Evolutionary conservation across 306 rosid genomes (phyloP).

Genomic region (Vachellia pachyceras): DNA sequence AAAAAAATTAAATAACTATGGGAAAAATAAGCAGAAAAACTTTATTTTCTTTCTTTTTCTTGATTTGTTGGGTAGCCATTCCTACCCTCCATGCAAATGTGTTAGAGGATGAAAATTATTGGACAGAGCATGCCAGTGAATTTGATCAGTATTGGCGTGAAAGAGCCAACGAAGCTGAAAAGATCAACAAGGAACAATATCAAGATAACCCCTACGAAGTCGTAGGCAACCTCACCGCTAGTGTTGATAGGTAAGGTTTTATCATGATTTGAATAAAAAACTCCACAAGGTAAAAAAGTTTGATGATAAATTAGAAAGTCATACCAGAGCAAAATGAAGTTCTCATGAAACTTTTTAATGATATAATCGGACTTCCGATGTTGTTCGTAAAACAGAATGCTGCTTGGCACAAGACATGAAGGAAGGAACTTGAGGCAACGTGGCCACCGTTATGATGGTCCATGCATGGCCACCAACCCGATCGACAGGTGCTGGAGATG

Average conservation of each 20-base stretch:
- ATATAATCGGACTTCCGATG: background rate
- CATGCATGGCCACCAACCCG: conserved; percentile 73
- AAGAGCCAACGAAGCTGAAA: conserved; percentile 44
- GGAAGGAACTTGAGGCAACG: conserved; percentile 47
- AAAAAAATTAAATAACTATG: background rate
- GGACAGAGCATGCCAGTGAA: background rate
- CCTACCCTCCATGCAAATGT: conserved; percentile 44
- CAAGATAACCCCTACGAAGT: conserved; percentile 48
- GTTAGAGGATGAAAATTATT: conserved; percentile 18
- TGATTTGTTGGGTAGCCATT: conserved; percentile 29
- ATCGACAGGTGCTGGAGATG: conserved; percentile 91
- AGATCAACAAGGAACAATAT: conserved; percentile 36
- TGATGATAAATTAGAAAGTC: background rate
- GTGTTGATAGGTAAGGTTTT: conserved; percentile 52
- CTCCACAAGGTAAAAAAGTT: background rate
- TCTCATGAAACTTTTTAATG: background rate
- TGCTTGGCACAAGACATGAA: background rate
- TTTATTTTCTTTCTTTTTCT: conserved; percentile 30
- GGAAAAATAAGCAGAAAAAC: background rate
- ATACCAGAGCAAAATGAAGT: background rate
- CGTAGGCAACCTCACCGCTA: conserved; percentile 43
- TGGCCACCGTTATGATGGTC: background rate
- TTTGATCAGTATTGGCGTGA: conserved; percentile 64
- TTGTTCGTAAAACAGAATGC: conserved; percentile 39
- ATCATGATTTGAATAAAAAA: background rate